These are phyloP conservation scores for Auriscalpium microsporum DNA, from an alignment of 768 basidiomycete genomes.

Conservation along the genomic window DNA sequence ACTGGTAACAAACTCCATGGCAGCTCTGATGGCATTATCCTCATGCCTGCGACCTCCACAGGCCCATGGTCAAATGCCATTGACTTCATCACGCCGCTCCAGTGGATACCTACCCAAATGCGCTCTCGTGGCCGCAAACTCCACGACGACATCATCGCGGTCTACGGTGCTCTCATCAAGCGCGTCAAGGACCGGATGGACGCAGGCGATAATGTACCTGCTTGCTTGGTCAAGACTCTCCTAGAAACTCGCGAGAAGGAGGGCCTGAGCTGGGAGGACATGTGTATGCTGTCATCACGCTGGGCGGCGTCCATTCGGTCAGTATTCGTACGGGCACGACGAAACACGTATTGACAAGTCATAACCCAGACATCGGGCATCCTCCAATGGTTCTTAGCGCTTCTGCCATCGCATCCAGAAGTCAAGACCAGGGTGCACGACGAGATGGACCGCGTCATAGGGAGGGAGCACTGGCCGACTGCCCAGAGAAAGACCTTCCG, in stretches of 20 bases:
- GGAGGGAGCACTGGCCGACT: constrained; percentile 17
- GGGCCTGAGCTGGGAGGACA: constrained; percentile 24
- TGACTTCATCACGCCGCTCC: constrained; percentile 37
- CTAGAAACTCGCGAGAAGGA: constrained; percentile 23
- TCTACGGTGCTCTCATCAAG: constrained; percentile 26
- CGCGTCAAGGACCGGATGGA: constrained; percentile 23
- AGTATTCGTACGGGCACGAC: not conserved
- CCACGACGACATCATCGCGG: constrained; percentile 24
- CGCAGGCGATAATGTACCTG: constrained; percentile 24
- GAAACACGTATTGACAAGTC: not conserved
- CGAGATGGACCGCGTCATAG: constrained; percentile 20
- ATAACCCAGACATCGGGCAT: constrained; percentile 24
- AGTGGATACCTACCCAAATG: constrained; percentile 31
- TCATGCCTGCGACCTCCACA: not conserved
- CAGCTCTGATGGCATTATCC: not conserved
- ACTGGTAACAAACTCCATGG: constrained; percentile 10
- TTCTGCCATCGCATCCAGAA: constrained; percentile 18
- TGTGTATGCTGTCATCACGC: constrained; percentile 28
- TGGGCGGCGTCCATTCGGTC: constrained; percentile 29
- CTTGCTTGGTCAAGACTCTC: constrained; percentile 28
- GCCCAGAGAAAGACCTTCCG: constrained; percentile 16
- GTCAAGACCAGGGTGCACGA: constrained; percentile 21
- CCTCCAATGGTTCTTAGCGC: constrained; percentile 25
- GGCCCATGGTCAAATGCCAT: constrained; percentile 37
- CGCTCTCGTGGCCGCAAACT: constrained; percentile 31